Evolutionary conservation across 73 alveolate species (phyloP).

Genomic region (Paramecium caudatum): DNA sequence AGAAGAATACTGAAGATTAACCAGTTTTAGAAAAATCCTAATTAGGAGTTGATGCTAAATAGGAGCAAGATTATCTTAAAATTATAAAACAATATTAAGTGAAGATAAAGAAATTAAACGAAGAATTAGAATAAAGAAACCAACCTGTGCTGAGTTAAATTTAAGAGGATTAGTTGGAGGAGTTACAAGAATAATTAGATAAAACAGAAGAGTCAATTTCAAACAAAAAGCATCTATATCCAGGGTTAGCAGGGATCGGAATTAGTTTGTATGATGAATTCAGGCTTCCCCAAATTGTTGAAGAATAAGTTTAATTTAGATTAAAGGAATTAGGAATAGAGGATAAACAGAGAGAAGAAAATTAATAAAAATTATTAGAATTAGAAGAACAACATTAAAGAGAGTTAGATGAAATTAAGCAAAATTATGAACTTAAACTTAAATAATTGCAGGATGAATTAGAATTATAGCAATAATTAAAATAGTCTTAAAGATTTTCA

Average conservation of each 20-base stretch:
- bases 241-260: conserved; percentile 35
- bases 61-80: conserved; percentile 38
- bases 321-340: conserved; percentile 42
- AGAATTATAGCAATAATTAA: background rate
- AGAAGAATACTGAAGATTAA: background rate
- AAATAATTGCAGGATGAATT: background rate
- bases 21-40: background rate
- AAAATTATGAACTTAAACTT: background rate
- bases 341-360: background rate
- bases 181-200: background rate
- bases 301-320: conserved; percentile 26
- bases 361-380: conserved; percentile 3
- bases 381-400: conserved; percentile 8
- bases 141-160: conserved; percentile 32
- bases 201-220: conserved; percentile 15
- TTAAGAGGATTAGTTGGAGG: conserved; percentile 5
- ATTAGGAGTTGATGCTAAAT: background rate
- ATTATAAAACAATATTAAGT: conserved; percentile 46
- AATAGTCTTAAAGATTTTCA: background rate
- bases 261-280: conserved; percentile 49
- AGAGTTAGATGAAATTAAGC: background rate
- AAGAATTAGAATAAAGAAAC: conserved; percentile 10
- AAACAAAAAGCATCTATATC: conserved; percentile 41
- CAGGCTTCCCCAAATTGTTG: conserved; percentile 28
- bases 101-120: conserved; percentile 17